Evolutionary conservation across 78 protist species (phyloP).

Genomic region (Dictyostelium intermedium): DNA sequence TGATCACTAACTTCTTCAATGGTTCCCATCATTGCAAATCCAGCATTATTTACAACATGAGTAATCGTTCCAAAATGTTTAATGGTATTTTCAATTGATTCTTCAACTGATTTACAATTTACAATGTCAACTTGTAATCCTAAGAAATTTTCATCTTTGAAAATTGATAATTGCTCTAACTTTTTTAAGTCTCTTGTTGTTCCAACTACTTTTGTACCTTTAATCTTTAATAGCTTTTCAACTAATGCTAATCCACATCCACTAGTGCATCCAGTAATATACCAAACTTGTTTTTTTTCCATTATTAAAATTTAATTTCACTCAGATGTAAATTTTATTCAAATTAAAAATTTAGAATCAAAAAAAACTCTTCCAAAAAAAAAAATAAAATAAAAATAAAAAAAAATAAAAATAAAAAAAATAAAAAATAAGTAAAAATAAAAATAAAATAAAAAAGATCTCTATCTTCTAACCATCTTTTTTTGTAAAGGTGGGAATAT

Average conservation of each 20-base stretch:
- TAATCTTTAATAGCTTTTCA: background rate
- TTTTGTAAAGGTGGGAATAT: background rate
- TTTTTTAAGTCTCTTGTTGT: conserved; percentile 4
- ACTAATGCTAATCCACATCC: conserved; percentile 14
- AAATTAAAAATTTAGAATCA: no score
- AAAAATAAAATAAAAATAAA: no score
- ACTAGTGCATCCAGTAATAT: background rate
- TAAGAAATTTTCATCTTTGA: background rate
- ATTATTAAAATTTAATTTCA: no score
- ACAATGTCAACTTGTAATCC: background rate
- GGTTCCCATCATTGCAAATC: background rate
- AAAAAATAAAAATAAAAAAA: no score
- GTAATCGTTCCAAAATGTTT: conserved; percentile 12
- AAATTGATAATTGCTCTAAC: background rate
- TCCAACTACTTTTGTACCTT: background rate
- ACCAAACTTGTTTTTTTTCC: conserved; percentile 3
- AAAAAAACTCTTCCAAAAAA: no score
- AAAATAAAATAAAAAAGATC: no score
- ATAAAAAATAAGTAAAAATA: no score
- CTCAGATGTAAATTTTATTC: no score
- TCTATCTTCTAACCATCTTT: no score
- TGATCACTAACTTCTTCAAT: background rate
- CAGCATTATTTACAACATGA: conserved; percentile 40
- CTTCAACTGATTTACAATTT: background rate
- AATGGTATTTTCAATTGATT: background rate